Percentiles rank a stretch among this genome's conserved stretches.
These are phyloP conservation scores for Ehretia macrophylla DNA, from an alignment of 257 asterid genomes.

Conservation along the genomic window DNA sequence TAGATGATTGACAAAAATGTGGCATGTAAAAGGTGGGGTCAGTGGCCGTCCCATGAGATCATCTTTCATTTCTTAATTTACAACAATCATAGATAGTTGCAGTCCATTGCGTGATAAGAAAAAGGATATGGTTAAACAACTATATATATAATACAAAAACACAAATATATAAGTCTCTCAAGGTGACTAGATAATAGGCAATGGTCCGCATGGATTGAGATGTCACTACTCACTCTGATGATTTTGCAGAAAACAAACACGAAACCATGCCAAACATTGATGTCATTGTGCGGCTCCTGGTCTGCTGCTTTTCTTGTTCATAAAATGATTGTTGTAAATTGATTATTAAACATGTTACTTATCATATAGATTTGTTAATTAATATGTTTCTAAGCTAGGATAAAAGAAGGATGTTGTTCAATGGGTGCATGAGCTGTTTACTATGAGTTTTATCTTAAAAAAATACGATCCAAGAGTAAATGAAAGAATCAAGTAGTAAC, in stretches of 20 bases:
- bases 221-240: background rate
- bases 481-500: no score
- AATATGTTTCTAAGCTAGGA: no score
- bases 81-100: background rate
- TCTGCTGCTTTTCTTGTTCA: background rate
- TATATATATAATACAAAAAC: background rate
- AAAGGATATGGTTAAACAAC: slow-evolving; percentile 29
- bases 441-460: no score
- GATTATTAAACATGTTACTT: no score
- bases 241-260: slow-evolving; percentile 22
- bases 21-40: slow-evolving; percentile 44
- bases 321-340: background rate
- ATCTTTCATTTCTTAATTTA: slow-evolving; percentile 39
- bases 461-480: no score
- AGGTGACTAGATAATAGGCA: background rate
- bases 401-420: no score
- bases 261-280: slow-evolving; percentile 33
- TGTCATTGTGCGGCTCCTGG: slow-evolving; percentile 32
- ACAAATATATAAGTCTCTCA: slow-evolving; percentile 18
- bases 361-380: no score
- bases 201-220: slow-evolving; percentile 6
- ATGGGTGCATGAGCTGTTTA: no score
- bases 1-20: slow-evolving; percentile 12
- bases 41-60: slow-evolving; percentile 77
- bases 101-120: slow-evolving; percentile 40